Evolutionary conservation across 2,329 filamentous ascomycete species (phyloP), one percentile per base, ranked within the genome.

Genomic region (Ophiostoma pallidulum): DNA sequence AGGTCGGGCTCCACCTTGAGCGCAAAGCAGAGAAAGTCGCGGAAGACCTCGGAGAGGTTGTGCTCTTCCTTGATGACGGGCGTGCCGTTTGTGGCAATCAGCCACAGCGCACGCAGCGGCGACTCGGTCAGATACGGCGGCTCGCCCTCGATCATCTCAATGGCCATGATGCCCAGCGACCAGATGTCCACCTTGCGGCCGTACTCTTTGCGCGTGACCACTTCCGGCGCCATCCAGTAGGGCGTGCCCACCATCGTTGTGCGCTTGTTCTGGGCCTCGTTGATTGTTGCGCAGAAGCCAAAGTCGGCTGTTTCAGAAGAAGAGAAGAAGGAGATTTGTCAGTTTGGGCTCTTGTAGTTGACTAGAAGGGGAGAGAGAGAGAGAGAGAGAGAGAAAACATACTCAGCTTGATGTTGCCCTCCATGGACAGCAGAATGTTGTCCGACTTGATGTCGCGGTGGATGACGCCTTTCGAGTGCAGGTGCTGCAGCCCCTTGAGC

Each of bases 221-320:
- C 91, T 67, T 98, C 92, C 4, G 92, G 92, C 1, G 92, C 92
- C 92, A 98, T 98, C 92, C 92, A 98, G 67, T 98, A 98, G 2
- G 92, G 92, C 8, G 92, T 97, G 46, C 92, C 92, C 38, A 98
- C 92, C 92, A 97, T 98, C 13, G 92, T 98, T 4, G 90, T 97
- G 51, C 92, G 85, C 74, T 97, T 97, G 68, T 90, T 94, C 58
- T 96, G 90, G 24, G 85, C 84, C 60, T 97, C 91, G 62, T 96
- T 97, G 67, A 97, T 96, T 62, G 95, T 94, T 20, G 92, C 92
- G 65, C 92, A 97, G 71, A 98, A 98, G 12, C 92, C 92, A 61
- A 98, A 97, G 72, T 98, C 92, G 59, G 91, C 88, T 94, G 54
- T 35, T n/a, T n/a, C n/a, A n/a, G n/a, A n/a, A n/a, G n/a, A n/a